These are phyloP conservation scores for Euphorbia tirucalli DNA, from an alignment of 345 rosid species.

Conservation along the genomic window DNA sequence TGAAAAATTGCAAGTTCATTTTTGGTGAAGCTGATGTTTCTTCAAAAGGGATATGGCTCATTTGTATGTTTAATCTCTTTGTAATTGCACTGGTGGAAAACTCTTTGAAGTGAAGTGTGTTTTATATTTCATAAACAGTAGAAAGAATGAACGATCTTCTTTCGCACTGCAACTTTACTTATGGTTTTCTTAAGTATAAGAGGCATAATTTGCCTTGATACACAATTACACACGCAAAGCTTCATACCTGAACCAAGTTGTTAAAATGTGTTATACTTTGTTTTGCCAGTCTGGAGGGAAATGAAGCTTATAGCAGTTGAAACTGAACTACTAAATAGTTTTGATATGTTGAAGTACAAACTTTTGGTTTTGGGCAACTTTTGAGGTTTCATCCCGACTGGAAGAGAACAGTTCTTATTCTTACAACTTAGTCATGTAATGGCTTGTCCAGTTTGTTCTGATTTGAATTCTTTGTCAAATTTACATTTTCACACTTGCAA, in stretches of 20 bases:
- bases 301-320: background rate
- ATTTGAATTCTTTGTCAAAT: background rate
- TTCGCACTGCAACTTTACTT: background rate
- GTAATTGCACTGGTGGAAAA: too few relatives aligned
- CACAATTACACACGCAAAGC: background rate
- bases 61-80: slow-evolving; percentile 7
- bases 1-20: slow-evolving; percentile 4
- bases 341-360: background rate
- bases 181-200: background rate
- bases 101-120: background rate
- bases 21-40: slow-evolving; percentile 11
- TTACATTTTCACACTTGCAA: background rate
- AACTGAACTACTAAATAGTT: background rate
- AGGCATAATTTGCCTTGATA: background rate
- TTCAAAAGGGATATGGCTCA: background rate
- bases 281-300: background rate
- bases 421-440: background rate
- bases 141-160: background rate
- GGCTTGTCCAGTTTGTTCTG: background rate
- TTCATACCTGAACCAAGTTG: background rate
- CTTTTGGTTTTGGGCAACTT: background rate
- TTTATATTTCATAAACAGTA: slow-evolving; percentile 3
- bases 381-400: background rate
- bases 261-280: background rate
- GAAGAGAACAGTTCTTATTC: background rate